Evolutionary conservation across 345 rosid species (phyloP), one percentile per base, ranked within the genome.

Genomic region (Aurinia saxatilis): DNA sequence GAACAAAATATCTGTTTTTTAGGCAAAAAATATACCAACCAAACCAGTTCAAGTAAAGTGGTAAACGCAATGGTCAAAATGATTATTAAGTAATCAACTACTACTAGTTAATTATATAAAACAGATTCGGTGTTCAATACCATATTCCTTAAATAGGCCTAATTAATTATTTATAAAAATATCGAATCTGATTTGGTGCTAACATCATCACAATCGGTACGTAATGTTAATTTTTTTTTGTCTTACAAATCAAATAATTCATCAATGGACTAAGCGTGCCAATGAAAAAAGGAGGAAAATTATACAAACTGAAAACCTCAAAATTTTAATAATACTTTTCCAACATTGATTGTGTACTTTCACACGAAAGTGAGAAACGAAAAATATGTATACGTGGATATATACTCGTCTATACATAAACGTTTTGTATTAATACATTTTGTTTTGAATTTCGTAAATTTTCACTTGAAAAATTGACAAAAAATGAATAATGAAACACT

Each of bases 1-100:
- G 8, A 29, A 10, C 50, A 66, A 67, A 66, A 67, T 48, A 67
- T 39, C 44, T 57, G 41, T 19, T 25, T 46, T 46, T n/a, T 10
- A 37, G 71, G 50, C 71, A 57, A 29, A 57, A 33, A 11, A 44
- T 0, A 45, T 18, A 45, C 50, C 50, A 19, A 45, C 33, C 64
- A 44, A 36, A 33, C 10, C 17, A 37, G 64, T 18, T 48, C 47
- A 25, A 3, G 46, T 40, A 40, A 18, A 6, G 44, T n/a, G 34
- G 53, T 25, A 65, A 55, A 46, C 41, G 25, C 21, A 16, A 34
- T 34, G 38, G 70, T 36, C 40, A 66, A 36, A 46, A 38, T 47
- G 41, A 57, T 17, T 57, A 29, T 29, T 16, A 36, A 57, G 17
- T 27, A 66, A 10, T 47, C 5, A 23, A 2, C 39, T 36, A 15